Evolutionary conservation across 306 rosid genomes (phyloP).

Genomic region (Sicyos edulis): DNA sequence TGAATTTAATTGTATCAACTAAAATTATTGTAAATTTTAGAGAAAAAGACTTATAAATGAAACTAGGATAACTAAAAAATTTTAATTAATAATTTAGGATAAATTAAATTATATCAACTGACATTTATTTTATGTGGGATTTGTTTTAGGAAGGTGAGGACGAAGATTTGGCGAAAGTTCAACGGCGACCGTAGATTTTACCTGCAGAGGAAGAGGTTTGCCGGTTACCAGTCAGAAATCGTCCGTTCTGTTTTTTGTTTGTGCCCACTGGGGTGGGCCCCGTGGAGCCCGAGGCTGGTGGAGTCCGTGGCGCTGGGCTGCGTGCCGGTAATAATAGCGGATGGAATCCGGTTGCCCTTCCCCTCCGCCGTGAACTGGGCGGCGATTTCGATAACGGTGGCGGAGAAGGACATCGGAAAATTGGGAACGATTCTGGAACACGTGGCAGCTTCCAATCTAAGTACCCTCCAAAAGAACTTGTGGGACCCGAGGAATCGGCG

Average conservation of each 20-base stretch:
- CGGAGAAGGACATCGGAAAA: constrained; percentile 66
- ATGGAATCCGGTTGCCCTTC: constrained; percentile 72
- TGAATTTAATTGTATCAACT: too few species aligned
- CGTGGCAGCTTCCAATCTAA: constrained; percentile 76
- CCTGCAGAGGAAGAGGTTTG: constrained; percentile 56
- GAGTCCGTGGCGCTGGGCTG: constrained; percentile 82
- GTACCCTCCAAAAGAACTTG: constrained; percentile 49
- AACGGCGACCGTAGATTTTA: constrained; percentile 63
- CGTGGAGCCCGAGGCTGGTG: constrained; percentile 92
- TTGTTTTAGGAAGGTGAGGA: constrained; percentile 58
- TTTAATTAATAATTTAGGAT: too few species aligned
- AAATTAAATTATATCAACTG: too few species aligned
- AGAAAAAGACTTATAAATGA: too few species aligned
- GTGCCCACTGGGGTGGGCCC: constrained; percentile 97
- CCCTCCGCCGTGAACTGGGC: constrained; percentile 54
- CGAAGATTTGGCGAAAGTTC: constrained; percentile 65
- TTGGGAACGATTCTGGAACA: constrained; percentile 53
- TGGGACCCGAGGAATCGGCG: constrained; percentile 51
- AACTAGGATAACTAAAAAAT: too few species aligned
- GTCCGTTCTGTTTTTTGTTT: constrained; percentile 72
- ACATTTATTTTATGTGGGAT: neutral
- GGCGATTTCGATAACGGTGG: constrained; percentile 70
- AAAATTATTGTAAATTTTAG: too few species aligned
- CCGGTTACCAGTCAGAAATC: constrained; percentile 87
- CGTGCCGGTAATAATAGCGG: constrained; percentile 85